These are phyloP conservation scores for Bonnemaisonia californica DNA, from an alignment of 31 red algal genomes.

Conservation along the genomic window DNA sequence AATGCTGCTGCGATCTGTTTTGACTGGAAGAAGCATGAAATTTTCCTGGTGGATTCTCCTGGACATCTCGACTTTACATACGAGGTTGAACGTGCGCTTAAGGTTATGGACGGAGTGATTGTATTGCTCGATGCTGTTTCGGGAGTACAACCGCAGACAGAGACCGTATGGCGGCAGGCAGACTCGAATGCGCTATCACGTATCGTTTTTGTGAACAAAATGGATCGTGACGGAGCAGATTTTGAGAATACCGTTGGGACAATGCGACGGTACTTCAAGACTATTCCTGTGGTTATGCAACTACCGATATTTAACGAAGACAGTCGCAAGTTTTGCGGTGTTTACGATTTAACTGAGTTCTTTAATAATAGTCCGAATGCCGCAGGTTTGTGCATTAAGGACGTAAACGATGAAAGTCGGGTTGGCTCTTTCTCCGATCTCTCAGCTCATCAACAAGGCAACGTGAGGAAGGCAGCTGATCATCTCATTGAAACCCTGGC, in stretches of 20 bases:
- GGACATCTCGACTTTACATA: conserved; percentile 98
- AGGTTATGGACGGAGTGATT: conserved; percentile 92
- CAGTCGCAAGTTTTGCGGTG: conserved; percentile 9
- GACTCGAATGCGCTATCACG: conserved; percentile 66
- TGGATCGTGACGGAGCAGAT: conserved; percentile 88
- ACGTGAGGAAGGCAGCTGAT: conserved; percentile 35
- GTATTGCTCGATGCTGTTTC: conserved; percentile 88
- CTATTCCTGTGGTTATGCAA: conserved; percentile 41
- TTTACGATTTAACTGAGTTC: conserved; percentile 37
- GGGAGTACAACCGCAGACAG: conserved; percentile 95
- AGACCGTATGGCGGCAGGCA: conserved; percentile 92
- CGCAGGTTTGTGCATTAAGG: neutral
- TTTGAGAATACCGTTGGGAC: conserved; percentile 40
- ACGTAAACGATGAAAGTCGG: neutral
- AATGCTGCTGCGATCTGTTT: conserved; percentile 78
- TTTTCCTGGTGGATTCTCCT: conserved; percentile 96
- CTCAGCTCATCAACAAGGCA: conserved; percentile 4
- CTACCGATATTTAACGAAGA: conserved; percentile 45
- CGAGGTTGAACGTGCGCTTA: conserved; percentile 91
- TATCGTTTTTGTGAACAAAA: conserved; percentile 94
- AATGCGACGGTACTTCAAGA: conserved; percentile 31
- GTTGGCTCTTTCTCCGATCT: conserved; percentile 1
- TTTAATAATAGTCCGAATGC: conserved; percentile 4
- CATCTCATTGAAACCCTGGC: conserved; percentile 76
- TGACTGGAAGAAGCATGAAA: conserved; percentile 64